Evolutionary conservation across 1,139 yeast species (phyloP), one percentile per base, ranked within the genome.

Genomic region (Geotrichum europaeum): DNA sequence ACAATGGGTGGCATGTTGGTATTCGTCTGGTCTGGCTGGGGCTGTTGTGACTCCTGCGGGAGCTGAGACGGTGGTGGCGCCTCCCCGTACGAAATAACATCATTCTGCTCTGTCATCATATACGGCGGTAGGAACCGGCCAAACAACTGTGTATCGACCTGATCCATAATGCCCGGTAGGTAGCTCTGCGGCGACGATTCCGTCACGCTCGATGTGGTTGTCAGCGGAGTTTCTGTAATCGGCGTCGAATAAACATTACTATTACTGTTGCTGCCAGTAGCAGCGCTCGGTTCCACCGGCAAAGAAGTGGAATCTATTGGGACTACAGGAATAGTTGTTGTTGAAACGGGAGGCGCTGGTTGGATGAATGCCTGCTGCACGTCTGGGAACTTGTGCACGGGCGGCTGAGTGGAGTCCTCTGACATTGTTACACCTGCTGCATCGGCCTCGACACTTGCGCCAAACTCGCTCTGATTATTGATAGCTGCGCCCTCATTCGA

Each of bases 91-190:
- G 45, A 36, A 53, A 10, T n/a, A 32, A 52, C 32, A 47, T 24
- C 15, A 24, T 45, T 32, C 45, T 51, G 34, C 52, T 28, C 45
- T 54, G 61, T 66, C 83, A 73, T 54, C 95, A 88, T 88, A 69
- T 87, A 88, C 1, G 96, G 95, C 2, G 96, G 96, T 59, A 89
- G 72, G 66, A 87, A 85, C 58, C 87, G 78, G 0, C 96, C 96
- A 75, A 90, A 89, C 13, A 90, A 80, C 70, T 89, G 94, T 63
- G 89, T 83, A 71, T 89, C 96, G 55, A 89, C 75, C 66, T 86
- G 87, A 72, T 89, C 96, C 79, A 89, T 86, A 20, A 87, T 85
- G 4, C 96, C 95, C 1, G 92, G 89, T 61, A 87, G 79, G 68
- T 88, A 88, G n/a, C 50, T 18, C 49, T 58, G 61, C 7, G 60